Base-by-base conservation (phyloP, 2,329 filamentous ascomycete species). In the Aspergillus flavus region DNA sequence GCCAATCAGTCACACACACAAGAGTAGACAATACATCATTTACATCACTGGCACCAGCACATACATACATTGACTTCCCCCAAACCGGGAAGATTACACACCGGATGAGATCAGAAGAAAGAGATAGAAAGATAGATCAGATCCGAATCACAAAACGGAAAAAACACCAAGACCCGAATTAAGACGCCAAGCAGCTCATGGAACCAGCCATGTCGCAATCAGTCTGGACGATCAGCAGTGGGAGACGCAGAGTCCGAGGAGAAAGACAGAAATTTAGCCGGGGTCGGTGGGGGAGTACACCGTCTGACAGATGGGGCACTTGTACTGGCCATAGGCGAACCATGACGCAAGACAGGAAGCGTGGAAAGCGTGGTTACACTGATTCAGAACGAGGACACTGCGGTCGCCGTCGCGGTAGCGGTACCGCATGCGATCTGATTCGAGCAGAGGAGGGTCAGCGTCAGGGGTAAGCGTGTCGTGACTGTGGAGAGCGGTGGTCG, bases 311-410 rank as follows among this genome's bases (percentile, higher is more conserved):
- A 73, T 68, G 36, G 74, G 74, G 60, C 74, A 75, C 19, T 63
- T 69, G 58, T 73, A 74, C 48, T 65, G 69, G 30, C 67, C 65
- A 58, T 74, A 72, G 57, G 72, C 64, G 60, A 73, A 72, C 73
- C 72, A 76, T 43, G 72, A 71, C 14, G 66, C 68, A 21, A 76
- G 65, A 68, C 74, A 76, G 2, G 62, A 48, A 2, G 67, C 53
- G 46, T 76, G 74, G 39, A 76, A 76, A 30, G 68, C 71, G 58
- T 76, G 73, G 54, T 70, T 68, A 58, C 74, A 75, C 41, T 66
- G 67, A 26, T 67, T 74, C 23, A 75, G 58, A n/a, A 75, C 64
- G 39, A 73, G 57, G 11, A 72, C 61, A n/a, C 62, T 60, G 28
- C 61, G 61, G 34, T 62, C 61, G 36, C 32, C 10, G 39, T 62